These are phyloP conservation scores for Scedosporium dehoogii DNA, from an alignment of 2,329 filamentous ascomycete genomes.

Conservation along the genomic window DNA sequence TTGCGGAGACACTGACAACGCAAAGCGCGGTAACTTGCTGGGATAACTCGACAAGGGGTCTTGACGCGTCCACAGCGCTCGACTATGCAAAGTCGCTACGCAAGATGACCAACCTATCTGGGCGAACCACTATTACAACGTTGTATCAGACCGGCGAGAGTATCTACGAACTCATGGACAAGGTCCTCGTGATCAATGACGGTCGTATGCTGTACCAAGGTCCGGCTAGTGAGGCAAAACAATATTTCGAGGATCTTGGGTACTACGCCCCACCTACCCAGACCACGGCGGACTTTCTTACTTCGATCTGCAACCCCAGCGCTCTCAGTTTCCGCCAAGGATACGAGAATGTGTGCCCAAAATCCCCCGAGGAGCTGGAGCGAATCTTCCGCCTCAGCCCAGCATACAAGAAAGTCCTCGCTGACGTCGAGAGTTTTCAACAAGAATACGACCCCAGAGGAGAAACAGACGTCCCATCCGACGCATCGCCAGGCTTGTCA, in stretches of 20 bases:
- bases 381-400: slow-evolving; percentile 21
- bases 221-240: slow-evolving; percentile 48
- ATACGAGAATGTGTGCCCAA: slow-evolving; percentile 22
- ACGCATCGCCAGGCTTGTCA: slow-evolving; percentile 7
- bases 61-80: slow-evolving; percentile 8
- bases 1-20: slow-evolving; percentile 54
- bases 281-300: slow-evolving; percentile 68
- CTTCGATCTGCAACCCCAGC: slow-evolving; percentile 30
- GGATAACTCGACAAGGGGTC: slow-evolving; percentile 9
- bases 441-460: slow-evolving; percentile 12
- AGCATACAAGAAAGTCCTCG: slow-evolving; percentile 17
- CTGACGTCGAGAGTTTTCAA: slow-evolving; percentile 19
- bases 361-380: slow-evolving; percentile 27
- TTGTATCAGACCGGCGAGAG: slow-evolving; percentile 8
- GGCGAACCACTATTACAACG: slow-evolving; percentile 8
- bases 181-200: slow-evolving; percentile 8
- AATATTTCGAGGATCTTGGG: slow-evolving; percentile 62
- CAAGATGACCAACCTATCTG: slow-evolving; percentile 5
- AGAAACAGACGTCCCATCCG: slow-evolving; percentile 6
- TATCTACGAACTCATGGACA: slow-evolving; percentile 9
- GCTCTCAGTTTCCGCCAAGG: slow-evolving; percentile 23
- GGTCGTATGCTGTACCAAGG: slow-evolving; percentile 51
- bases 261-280: slow-evolving; percentile 62
- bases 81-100: slow-evolving; percentile 7
- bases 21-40: slow-evolving; percentile 6